Evolutionary conservation across 306 rosid species (phyloP).

Genomic region (Adenanthera pavonina): DNA sequence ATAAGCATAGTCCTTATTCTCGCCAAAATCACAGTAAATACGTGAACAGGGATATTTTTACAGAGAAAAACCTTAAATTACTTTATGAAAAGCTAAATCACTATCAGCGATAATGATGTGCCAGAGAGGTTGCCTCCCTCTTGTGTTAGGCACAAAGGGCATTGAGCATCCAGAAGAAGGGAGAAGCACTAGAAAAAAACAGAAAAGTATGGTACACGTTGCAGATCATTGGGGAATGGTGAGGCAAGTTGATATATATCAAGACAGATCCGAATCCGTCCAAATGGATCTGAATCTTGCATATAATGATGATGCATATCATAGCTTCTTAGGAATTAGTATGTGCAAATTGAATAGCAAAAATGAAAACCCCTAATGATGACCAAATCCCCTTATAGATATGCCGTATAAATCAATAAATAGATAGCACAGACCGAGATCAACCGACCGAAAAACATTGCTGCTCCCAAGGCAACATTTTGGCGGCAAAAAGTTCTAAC

Average conservation of each 20-base stretch:
- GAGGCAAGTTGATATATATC: constrained; percentile 12
- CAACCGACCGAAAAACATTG: neutral
- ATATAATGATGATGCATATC: constrained; percentile 17
- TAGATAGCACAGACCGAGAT: neutral
- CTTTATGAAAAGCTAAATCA: constrained; percentile 43
- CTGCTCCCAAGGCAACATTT: neutral
- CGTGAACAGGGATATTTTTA: constrained; percentile 35
- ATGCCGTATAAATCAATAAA: neutral
- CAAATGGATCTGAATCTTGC: constrained; percentile 15
- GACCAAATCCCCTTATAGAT: neutral
- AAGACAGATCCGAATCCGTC: constrained; percentile 25
- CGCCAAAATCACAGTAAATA: constrained; percentile 67
- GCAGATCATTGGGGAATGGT: constrained; percentile 22
- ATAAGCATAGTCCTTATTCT: constrained; percentile 59
- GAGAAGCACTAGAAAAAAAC: constrained; percentile 36
- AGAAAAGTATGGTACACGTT: constrained; percentile 33
- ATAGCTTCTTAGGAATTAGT: neutral
- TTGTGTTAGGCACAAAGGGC: constrained; percentile 58
- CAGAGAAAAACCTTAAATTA: constrained; percentile 41
- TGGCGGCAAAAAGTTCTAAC: neutral
- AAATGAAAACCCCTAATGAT: neutral
- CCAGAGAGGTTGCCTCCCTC: constrained; percentile 66
- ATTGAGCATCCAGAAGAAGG: constrained; percentile 32
- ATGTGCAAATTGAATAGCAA: neutral
- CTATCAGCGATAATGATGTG: constrained; percentile 54